A percentile compares a stretch with the other conserved stretches of the same genome.
phyloP scores from a whole-genome alignment of 163 green algal species.

The Scenedesmus sp. region DNA sequence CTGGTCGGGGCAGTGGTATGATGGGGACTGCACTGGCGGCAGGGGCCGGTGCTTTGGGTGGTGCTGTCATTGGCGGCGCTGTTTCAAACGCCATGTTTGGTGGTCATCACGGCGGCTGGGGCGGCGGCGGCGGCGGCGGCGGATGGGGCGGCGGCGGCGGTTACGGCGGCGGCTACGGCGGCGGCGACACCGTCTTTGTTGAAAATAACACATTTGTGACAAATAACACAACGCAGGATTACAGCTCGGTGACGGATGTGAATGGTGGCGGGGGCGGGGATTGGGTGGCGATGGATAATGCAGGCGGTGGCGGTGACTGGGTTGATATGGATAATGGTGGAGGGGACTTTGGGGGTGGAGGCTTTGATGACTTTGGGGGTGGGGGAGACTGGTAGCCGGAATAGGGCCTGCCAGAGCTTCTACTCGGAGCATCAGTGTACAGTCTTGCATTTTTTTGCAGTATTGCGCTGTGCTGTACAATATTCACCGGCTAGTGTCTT shows the following conservation, averaged over 20 bases:
- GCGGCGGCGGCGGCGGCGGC: not conserved
- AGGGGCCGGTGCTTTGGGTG: slow-evolving; percentile 31
- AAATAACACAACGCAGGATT: not conserved
- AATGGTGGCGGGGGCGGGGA: not conserved
- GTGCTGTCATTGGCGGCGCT: slow-evolving; percentile 32
- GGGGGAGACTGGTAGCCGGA: slow-evolving; percentile 31
- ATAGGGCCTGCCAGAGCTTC: no score
- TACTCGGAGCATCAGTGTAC: no score
- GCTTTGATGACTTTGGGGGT: slow-evolving; percentile 42
- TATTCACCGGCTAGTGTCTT: no score
- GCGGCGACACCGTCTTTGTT: slow-evolving; percentile 19
- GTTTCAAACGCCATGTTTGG: slow-evolving; percentile 41
- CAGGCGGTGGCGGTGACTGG: not conserved
- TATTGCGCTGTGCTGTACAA: no score
- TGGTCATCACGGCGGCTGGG: not conserved
- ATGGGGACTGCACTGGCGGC: slow-evolving; percentile 33
- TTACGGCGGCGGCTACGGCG: not conserved
- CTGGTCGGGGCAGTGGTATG: not conserved
- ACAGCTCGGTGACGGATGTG: not conserved
- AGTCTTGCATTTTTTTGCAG: no score
- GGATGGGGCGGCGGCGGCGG: not conserved
- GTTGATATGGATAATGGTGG: slow-evolving; percentile 10
- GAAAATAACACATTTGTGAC: slow-evolving; percentile 31
- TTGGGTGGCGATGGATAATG: slow-evolving; percentile 10
- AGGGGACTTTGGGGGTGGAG: not conserved